These are phyloP conservation scores for Mycena citricolor DNA, from an alignment of 1,284 basidiomycete species.

Conservation along the genomic window DNA sequence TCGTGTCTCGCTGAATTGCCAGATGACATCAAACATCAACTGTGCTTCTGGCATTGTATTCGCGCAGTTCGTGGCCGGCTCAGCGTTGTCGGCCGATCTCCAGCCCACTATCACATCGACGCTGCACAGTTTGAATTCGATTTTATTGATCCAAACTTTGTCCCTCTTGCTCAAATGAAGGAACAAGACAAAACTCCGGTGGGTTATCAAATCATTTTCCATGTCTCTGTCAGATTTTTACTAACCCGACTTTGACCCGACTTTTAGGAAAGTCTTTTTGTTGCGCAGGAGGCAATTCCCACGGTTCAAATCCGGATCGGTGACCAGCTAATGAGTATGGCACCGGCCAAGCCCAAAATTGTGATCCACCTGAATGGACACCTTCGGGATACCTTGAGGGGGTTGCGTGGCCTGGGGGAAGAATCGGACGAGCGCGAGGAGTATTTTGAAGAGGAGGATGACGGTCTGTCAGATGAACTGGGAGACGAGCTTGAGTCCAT, in stretches of 20 bases:
- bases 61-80: conserved; percentile 26
- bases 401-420: background rate
- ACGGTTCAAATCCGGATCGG: conserved; percentile 1
- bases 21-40: conserved; percentile 29
- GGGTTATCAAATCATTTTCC: too few species aligned
- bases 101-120: conserved; percentile 25
- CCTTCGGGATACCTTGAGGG: too few species aligned
- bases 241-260: too few species aligned
- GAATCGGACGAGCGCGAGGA: background rate
- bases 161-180: conserved; percentile 24
- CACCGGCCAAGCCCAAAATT: conserved; percentile 6
- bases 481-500: conserved; percentile 11
- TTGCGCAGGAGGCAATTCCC: conserved; percentile 5
- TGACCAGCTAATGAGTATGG: background rate
- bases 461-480: conserved; percentile 12
- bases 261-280: conserved; percentile 8
- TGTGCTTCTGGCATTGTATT: conserved; percentile 32
- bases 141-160: conserved; percentile 27
- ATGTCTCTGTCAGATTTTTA: too few species aligned
- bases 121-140: conserved; percentile 23
- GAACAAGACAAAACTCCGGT: conserved; percentile 4
- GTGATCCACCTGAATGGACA: conserved; percentile 3
- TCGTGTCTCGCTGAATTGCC: conserved; percentile 24
- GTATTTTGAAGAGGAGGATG: conserved; percentile 8
- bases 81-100: conserved; percentile 17